Conservation (phyloP, 2,329 filamentous ascomycete genomes). For the Aspergillus sp. region DNA sequence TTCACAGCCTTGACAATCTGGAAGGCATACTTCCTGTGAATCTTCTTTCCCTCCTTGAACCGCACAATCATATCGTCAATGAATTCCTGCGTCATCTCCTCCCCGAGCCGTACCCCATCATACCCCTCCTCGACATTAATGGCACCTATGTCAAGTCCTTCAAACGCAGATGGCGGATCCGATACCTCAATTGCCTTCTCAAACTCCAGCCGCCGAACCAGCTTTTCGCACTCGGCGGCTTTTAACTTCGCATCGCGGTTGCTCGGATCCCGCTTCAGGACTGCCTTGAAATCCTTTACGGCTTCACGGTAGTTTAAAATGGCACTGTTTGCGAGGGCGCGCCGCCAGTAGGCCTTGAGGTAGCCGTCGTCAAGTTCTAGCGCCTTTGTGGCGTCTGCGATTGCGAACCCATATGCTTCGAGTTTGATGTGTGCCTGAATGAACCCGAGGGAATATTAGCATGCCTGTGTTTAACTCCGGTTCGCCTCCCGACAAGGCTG, state of each 20-base stretch:
- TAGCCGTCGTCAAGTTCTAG: slow-evolving; percentile 87
- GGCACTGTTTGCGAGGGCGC: slow-evolving; percentile 87
- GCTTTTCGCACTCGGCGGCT: slow-evolving; percentile 89
- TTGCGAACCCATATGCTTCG: slow-evolving; percentile 91
- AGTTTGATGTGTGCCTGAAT: slow-evolving; percentile 88
- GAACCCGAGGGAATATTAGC: slow-evolving; percentile 18
- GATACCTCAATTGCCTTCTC: slow-evolving; percentile 92
- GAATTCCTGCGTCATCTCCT: slow-evolving; percentile 93
- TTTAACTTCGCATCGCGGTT: slow-evolving; percentile 93
- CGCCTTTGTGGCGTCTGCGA: slow-evolving; percentile 87
- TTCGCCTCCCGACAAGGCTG: not conserved
- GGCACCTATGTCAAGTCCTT: slow-evolving; percentile 83
- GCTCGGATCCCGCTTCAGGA: slow-evolving; percentile 80
- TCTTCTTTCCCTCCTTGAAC: slow-evolving; percentile 94
- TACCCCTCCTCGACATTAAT: slow-evolving; percentile 84
- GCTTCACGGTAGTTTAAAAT: slow-evolving; percentile 89
- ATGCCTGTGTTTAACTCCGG: not conserved
- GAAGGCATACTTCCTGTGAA: slow-evolving; percentile 96
- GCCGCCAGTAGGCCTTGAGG: slow-evolving; percentile 94
- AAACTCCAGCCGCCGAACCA: slow-evolving; percentile 90
- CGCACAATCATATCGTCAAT: slow-evolving; percentile 96
- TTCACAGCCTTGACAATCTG: slow-evolving; percentile 91
- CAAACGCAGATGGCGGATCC: slow-evolving; percentile 89
- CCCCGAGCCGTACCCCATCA: slow-evolving; percentile 77
- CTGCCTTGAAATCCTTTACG: slow-evolving; percentile 87